Percentiles rank a stretch among this genome's conserved stretches.
phyloP scores from a whole-genome alignment of 306 rosid genomes.

The Quercus glauca region DNA sequence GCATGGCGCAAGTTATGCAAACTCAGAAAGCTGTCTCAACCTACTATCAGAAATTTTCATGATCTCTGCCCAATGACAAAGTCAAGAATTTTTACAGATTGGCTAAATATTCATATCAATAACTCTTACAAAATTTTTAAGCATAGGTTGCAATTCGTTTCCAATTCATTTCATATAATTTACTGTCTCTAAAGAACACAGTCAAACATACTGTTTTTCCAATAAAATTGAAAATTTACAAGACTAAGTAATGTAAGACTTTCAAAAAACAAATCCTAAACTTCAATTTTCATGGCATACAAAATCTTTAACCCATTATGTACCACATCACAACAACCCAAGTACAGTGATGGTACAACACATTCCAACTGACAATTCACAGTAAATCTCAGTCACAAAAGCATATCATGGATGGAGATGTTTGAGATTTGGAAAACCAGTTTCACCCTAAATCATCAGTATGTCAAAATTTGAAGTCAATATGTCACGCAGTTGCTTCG shows the following conservation, averaged over 20 bases:
- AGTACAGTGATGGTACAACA: not conserved
- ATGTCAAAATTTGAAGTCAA: not conserved
- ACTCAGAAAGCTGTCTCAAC: not conserved
- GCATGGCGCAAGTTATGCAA: too few species aligned
- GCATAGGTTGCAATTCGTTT: too few species aligned
- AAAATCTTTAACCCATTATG: not conserved
- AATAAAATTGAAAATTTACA: not conserved
- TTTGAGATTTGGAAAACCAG: not conserved
- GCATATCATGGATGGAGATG: not conserved
- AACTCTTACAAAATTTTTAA: too few species aligned
- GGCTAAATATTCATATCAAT: too few species aligned
- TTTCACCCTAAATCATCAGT: slow-evolving; percentile 4
- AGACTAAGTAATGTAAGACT: not conserved
- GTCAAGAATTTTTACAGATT: too few species aligned
- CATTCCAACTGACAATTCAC: not conserved
- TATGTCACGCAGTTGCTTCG: not conserved
- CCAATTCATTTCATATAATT: not conserved
- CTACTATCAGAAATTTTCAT: too few species aligned
- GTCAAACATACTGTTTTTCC: not conserved
- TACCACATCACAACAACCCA: slow-evolving; percentile 1
- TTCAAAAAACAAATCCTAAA: not conserved
- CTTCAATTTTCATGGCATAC: not conserved
- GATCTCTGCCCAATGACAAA: too few species aligned
- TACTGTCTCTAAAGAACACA: not conserved
- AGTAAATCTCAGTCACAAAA: not conserved